Evolutionary conservation across 441 rosid genomes (phyloP).

Genomic region (Croton setiger): DNA sequence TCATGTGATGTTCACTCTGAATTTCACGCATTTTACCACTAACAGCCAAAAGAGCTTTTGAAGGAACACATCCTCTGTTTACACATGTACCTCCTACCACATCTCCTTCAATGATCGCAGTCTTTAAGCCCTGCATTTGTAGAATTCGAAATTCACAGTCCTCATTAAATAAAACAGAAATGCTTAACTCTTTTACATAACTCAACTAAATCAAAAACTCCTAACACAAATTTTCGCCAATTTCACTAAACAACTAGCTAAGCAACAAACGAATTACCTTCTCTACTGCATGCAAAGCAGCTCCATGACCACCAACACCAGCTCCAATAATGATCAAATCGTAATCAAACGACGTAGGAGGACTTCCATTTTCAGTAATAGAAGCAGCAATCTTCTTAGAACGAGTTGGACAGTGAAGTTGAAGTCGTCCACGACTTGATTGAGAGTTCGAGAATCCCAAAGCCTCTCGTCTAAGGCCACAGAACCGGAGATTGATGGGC

Average conservation of each 20-base stretch:
- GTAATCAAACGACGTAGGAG: constrained; percentile 72
- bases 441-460: constrained; percentile 36
- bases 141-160: not conserved
- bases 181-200: not conserved
- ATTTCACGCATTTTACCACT: constrained; percentile 96
- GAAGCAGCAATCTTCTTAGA: constrained; percentile 36
- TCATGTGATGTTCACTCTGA: constrained; percentile 89
- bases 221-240: too few species aligned
- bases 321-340: constrained; percentile 96
- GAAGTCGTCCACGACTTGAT: constrained; percentile 21
- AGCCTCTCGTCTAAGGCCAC: constrained; percentile 75
- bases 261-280: constrained; percentile 41
- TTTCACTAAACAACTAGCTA: not conserved
- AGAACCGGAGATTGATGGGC: constrained; percentile 64
- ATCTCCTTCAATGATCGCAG: constrained; percentile 93
- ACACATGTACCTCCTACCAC: constrained; percentile 98
- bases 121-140: constrained; percentile 73
- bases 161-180: not conserved
- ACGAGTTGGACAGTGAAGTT: constrained; percentile 13
- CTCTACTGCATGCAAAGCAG: constrained; percentile 95
- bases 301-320: constrained; percentile 99
- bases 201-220: not conserved
- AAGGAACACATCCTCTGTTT: constrained; percentile 98
- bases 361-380: constrained; percentile 46
- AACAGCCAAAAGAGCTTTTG: constrained; percentile 95